These are phyloP conservation scores for Raffaelea ambrosiae DNA, from an alignment of 2,329 filamentous ascomycete genomes.

Conservation along the genomic window DNA sequence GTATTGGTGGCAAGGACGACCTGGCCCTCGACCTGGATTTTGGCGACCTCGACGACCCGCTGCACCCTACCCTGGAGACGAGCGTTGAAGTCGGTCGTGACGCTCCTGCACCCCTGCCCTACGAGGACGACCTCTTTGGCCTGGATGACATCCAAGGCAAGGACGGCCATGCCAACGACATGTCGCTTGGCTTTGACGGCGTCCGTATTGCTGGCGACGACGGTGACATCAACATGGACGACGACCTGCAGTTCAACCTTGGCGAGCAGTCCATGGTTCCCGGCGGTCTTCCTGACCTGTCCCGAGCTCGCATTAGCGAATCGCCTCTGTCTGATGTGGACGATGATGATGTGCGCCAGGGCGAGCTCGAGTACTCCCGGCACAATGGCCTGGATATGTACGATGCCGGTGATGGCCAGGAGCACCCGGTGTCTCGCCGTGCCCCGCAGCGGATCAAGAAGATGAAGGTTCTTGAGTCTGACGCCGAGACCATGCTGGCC, in stretches of 20 bases:
- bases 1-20: conserved; percentile 51
- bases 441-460: conserved; percentile 65
- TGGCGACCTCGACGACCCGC: conserved; percentile 57
- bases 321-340: conserved; percentile 64
- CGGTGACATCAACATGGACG: conserved; percentile 53
- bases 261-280: conserved; percentile 51
- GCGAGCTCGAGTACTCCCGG: conserved; percentile 49
- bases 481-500: conserved; percentile 69
- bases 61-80: conserved; percentile 39
- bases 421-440: conserved; percentile 54
- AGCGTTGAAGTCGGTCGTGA: conserved; percentile 90
- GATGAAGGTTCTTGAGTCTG: conserved; percentile 74
- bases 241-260: conserved; percentile 57
- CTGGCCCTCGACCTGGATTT: conserved; percentile 68
- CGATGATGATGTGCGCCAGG: conserved; percentile 50
- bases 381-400: conserved; percentile 49
- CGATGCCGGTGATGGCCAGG: conserved; percentile 49
- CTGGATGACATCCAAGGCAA: conserved; percentile 48
- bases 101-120: conserved; percentile 56
- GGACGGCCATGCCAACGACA: conserved; percentile 45
- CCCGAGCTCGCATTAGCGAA: conserved; percentile 56
- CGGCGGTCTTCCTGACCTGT: conserved; percentile 36
- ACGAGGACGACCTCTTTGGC: conserved; percentile 63
- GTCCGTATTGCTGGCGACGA: conserved; percentile 56
- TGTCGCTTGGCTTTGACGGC: conserved; percentile 44